phyloP scores from a whole-genome alignment of 257 asterid genomes.

The Capsicum pubescens region DNA sequence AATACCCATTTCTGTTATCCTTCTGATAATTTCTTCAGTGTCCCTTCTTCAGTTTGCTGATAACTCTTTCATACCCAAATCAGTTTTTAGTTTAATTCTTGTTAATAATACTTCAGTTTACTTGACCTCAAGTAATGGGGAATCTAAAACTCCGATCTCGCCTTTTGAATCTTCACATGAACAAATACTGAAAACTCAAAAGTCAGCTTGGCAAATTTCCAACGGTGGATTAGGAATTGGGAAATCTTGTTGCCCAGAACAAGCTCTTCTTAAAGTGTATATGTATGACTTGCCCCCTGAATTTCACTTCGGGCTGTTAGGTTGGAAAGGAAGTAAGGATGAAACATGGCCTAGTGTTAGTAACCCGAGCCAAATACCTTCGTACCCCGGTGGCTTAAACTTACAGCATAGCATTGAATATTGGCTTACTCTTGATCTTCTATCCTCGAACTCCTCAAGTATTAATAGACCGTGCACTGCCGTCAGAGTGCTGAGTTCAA shows the following conservation, averaged over 20 bases:
- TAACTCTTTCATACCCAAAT: slow-evolving; percentile 41
- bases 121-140: slow-evolving; percentile 31
- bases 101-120: slow-evolving; percentile 42
- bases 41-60: slow-evolving; percentile 54
- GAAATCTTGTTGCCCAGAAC: slow-evolving; percentile 45
- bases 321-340: slow-evolving; percentile 51
- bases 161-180: slow-evolving; percentile 29
- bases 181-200: slow-evolving; percentile 24
- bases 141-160: slow-evolving; percentile 28
- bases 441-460: slow-evolving; percentile 54
- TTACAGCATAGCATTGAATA: slow-evolving; percentile 76
- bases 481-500: slow-evolving; percentile 53
- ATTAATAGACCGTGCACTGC: slow-evolving; percentile 64
- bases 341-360: slow-evolving; percentile 68
- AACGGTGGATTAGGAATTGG: slow-evolving; percentile 32
- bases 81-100: slow-evolving; percentile 46
- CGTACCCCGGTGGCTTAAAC: slow-evolving; percentile 82
- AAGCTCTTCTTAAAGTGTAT: slow-evolving; percentile 63
- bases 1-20: slow-evolving; percentile 55
- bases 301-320: slow-evolving; percentile 79
- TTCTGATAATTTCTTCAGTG: slow-evolving; percentile 57
- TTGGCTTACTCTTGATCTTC: slow-evolving; percentile 86
- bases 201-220: slow-evolving; percentile 29
- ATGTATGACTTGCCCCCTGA: slow-evolving; percentile 80
- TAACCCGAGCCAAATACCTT: slow-evolving; percentile 46